Percentiles rank a stretch among this genome's conserved stretches.
These are phyloP conservation scores for Pyrenula massariospora DNA, from an alignment of 495 filamentous ascomycete genomes.

Conservation along the genomic window DNA sequence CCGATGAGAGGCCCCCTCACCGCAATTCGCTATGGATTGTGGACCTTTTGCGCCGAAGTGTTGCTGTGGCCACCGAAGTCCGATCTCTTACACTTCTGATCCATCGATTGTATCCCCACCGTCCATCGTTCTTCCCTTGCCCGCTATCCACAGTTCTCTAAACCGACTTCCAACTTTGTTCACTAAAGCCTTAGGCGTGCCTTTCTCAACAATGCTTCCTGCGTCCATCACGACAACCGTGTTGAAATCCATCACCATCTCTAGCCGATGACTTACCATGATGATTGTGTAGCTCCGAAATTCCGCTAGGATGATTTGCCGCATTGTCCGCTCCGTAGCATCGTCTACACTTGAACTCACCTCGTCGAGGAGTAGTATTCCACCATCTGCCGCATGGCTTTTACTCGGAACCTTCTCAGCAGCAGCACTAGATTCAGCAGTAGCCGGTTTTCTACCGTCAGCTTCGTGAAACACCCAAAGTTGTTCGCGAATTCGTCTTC, in stretches of 20 bases:
- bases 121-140: too few relatives aligned
- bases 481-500: slow-evolving; percentile 5
- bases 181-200: slow-evolving; percentile 16
- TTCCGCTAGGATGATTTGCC: slow-evolving; percentile 26
- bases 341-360: slow-evolving; percentile 35
- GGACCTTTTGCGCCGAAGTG: too few relatives aligned
- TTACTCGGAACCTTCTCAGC: not conserved
- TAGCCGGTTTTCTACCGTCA: not conserved
- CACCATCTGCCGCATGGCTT: slow-evolving; percentile 6
- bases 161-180: slow-evolving; percentile 17
- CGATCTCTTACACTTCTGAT: too few relatives aligned
- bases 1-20: too few relatives aligned
- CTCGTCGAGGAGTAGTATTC: slow-evolving; percentile 39
- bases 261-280: slow-evolving; percentile 32
- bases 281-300: slow-evolving; percentile 35
- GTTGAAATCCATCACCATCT: slow-evolving; percentile 34
- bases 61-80: too few relatives aligned
- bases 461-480: not conserved
- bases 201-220: slow-evolving; percentile 27
- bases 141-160: slow-evolving; percentile 12
- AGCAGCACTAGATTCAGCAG: not conserved
- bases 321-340: slow-evolving; percentile 31
- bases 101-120: too few relatives aligned
- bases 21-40: too few relatives aligned
- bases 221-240: slow-evolving; percentile 29